Conservation (phyloP, 139 green algal species). For the Micractinium conductrix region DNA sequence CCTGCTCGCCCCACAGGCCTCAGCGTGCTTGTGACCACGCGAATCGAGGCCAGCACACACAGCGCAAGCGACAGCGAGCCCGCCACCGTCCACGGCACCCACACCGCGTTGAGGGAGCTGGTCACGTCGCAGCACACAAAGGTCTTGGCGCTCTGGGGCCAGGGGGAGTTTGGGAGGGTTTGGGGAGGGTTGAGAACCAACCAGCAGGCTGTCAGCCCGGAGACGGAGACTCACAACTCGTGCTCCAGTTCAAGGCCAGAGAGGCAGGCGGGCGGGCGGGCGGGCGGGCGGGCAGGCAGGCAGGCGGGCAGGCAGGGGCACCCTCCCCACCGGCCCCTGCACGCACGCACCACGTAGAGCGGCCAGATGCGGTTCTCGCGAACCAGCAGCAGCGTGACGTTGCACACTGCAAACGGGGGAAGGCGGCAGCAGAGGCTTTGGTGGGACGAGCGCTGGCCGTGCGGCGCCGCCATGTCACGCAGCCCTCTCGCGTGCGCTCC, state of each 20-base stretch:
- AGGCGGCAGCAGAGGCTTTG: no score
- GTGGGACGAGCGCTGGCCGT: no score
- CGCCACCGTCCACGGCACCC: background rate
- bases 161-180: no score
- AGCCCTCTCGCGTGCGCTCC: no score
- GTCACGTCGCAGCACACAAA: constrained; percentile 18
- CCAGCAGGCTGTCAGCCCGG: no score
- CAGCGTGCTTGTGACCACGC: constrained; percentile 4
- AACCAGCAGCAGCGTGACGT: constrained; percentile 17
- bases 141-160: background rate
- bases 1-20: no score
- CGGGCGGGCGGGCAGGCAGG: no score
- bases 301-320: background rate
- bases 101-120: no score
- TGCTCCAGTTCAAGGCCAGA: no score
- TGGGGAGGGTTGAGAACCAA: no score
- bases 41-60: background rate
- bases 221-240: no score
- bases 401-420: background rate
- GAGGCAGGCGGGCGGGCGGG: background rate
- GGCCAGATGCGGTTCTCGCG: constrained; percentile 12
- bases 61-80: background rate
- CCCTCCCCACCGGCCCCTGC: background rate
- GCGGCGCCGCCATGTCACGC: no score
- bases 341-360: background rate